Evolutionary conservation across 2,329 filamentous ascomycete genomes (phyloP).

Genomic region (Diaporthe vexans): DNA sequence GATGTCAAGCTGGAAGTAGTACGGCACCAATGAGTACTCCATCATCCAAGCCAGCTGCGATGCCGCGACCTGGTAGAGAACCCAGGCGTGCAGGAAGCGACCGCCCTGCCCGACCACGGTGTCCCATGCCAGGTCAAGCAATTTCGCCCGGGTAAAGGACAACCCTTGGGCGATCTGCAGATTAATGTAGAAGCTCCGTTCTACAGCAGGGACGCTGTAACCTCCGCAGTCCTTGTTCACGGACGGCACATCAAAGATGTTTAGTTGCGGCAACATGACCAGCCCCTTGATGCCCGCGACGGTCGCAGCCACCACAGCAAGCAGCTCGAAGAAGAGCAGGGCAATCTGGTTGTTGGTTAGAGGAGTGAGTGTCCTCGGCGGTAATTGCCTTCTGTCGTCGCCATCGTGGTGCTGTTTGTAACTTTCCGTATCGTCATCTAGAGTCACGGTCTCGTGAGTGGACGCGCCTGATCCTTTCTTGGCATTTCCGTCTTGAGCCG

Average conservation of each 20-base stretch:
- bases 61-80: slow-evolving; percentile 25
- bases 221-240: slow-evolving; percentile 30
- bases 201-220: slow-evolving; percentile 26
- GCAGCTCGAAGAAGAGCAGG: slow-evolving; percentile 2
- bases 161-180: slow-evolving; percentile 18
- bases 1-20: slow-evolving; percentile 30
- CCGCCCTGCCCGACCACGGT: slow-evolving; percentile 30
- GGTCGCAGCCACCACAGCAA: neutral
- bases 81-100: slow-evolving; percentile 20
- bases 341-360: slow-evolving; percentile 9
- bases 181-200: slow-evolving; percentile 30
- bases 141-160: slow-evolving; percentile 30
- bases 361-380: slow-evolving; percentile 14
- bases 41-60: slow-evolving; percentile 35
- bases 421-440: neutral
- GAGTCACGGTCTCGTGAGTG: neutral
- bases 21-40: slow-evolving; percentile 31
- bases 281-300: slow-evolving; percentile 22
- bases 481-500: neutral
- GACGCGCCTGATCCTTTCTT: neutral
- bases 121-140: slow-evolving; percentile 34
- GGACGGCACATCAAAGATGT: slow-evolving; percentile 21
- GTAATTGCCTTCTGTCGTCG: neutral
- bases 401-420: neutral
- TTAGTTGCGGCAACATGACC: neutral